Percentiles rank a stretch among this genome's conserved stretches.
Evolutionary conservation across 441 rosid species (phyloP).

Genomic region (Codiaeum variegatum): DNA sequence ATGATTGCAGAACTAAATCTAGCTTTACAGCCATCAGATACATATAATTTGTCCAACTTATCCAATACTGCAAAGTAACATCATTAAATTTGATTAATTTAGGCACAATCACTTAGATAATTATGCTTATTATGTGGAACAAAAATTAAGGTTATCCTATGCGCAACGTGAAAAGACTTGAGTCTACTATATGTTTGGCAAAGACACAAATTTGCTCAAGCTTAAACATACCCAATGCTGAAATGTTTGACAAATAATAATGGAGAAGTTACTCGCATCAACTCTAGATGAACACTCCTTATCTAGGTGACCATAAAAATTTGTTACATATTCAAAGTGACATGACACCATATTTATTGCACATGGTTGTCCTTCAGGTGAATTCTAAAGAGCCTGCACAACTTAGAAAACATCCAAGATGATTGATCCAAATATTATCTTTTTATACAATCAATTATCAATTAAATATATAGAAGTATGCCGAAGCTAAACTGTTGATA

Average conservation of each 20-base stretch:
- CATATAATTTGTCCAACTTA: neutral
- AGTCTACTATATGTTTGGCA: no score
- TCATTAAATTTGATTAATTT: neutral
- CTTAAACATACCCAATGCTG: neutral
- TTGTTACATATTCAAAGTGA: neutral
- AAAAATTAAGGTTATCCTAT: neutral
- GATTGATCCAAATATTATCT: neutral
- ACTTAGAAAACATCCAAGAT: neutral
- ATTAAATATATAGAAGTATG: neutral
- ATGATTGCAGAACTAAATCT: no score
- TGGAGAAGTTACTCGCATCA: neutral
- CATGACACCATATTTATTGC: neutral
- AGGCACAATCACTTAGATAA: neutral
- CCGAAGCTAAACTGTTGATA: neutral
- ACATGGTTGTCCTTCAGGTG: neutral
- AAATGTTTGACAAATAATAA: neutral
- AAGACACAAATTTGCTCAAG: neutral
- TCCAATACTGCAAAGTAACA: neutral
- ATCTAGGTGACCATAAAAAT: neutral
- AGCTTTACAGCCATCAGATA: neutral
- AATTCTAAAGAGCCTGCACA: constrained; percentile 5
- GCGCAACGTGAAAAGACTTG: no score
- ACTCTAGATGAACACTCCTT: neutral
- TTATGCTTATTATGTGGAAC: neutral
- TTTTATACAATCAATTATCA: neutral